These are phyloP conservation scores for Starmerella potacharoeniae DNA, from an alignment of 805 yeast genomes.

Conservation along the genomic window DNA sequence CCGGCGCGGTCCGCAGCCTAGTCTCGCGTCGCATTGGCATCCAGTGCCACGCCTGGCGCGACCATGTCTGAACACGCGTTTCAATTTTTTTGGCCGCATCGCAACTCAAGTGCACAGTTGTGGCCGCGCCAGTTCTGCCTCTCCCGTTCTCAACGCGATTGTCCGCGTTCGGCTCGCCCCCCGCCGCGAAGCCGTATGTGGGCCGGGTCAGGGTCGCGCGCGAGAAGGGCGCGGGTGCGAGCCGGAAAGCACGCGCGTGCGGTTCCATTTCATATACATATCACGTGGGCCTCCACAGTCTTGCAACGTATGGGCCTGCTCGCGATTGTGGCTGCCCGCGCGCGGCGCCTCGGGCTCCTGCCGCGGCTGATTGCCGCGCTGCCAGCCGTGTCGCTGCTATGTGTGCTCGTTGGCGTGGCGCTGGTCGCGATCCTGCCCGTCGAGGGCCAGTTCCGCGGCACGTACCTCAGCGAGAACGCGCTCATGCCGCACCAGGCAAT, in stretches of 20 bases:
- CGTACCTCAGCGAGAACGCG: constrained; percentile 92
- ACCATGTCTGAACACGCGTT: no score
- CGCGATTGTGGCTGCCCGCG: constrained; percentile 26
- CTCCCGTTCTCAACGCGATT: no score
- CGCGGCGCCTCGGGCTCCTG: constrained; percentile 24
- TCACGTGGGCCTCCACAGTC: not conserved
- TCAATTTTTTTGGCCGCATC: no score
- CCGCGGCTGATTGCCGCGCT: constrained; percentile 22
- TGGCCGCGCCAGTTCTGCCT: no score
- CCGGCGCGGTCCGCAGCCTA: no score
- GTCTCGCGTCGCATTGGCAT: no score
- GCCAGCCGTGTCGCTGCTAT: constrained; percentile 26
- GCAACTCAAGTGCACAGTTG: no score
- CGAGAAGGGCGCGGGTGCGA: not conserved
- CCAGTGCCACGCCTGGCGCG: no score
- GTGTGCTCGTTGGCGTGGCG: constrained; percentile 34
- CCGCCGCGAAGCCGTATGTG: not conserved
- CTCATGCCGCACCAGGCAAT: constrained; percentile 93
- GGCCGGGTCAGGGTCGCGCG: not conserved
- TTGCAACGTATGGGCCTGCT: constrained; percentile 28
- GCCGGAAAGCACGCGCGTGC: not conserved
- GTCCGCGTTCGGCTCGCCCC: no score
- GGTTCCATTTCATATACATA: not conserved
- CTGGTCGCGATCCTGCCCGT: constrained; percentile 57
- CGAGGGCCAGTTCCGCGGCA: constrained; percentile 69